Percentiles rank a stretch among this genome's conserved stretches.
phyloP scores from a whole-genome alignment of 75 land plant species.

The Sequoiadendron giganteum region DNA sequence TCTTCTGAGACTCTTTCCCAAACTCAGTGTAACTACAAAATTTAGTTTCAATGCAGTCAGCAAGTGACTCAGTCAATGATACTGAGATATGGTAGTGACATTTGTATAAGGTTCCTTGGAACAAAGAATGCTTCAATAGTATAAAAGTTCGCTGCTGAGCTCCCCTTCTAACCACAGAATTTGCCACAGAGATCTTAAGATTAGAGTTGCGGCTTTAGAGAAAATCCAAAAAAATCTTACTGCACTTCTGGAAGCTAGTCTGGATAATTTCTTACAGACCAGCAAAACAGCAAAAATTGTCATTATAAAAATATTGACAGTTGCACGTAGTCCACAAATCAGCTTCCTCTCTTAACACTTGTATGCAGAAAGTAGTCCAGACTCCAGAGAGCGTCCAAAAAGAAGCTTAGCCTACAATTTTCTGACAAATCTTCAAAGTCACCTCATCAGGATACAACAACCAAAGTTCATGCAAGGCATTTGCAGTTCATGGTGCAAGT shows the following conservation, averaged over 20 bases:
- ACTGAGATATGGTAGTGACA: not conserved
- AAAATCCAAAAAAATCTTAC: not conserved
- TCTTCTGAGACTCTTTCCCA: not conserved
- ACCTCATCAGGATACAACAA: not conserved
- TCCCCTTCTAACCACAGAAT: not conserved
- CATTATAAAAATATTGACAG: not conserved
- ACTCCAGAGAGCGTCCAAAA: constrained; percentile 5
- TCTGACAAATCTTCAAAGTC: not conserved
- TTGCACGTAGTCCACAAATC: not conserved
- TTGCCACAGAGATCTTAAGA: not conserved
- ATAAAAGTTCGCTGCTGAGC: not conserved
- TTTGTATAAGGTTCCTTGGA: not conserved
- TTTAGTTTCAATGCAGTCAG: not conserved
- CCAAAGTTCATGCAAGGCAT: not conserved
- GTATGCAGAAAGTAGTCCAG: not conserved
- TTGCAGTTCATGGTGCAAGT: constrained; percentile 62
- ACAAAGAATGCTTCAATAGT: constrained; percentile 3
- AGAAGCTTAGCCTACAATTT: not conserved
- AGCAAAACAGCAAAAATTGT: not conserved
- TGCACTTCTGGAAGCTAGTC: not conserved
- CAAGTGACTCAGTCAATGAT: not conserved
- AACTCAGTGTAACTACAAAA: not conserved
- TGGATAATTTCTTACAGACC: not conserved
- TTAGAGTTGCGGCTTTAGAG: not conserved
- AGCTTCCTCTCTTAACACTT: not conserved